Base-by-base conservation (phyloP, 2,329 filamentous ascomycete species). In the Neonectria neomacrospora region DNA sequence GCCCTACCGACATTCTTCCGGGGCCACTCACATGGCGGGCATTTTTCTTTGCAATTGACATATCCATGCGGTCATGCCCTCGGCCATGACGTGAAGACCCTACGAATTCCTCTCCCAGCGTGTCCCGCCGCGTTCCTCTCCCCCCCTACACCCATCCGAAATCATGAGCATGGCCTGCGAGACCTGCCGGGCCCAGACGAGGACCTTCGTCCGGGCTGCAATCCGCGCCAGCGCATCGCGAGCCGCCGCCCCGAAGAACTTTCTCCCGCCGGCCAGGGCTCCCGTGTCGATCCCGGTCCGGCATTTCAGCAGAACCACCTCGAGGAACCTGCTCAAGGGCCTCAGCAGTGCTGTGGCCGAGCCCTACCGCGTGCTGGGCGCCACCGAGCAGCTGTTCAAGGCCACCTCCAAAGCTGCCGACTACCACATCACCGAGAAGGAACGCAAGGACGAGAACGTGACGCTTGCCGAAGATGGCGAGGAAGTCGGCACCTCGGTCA, bases 311-410 rank as follows among this genome's bases (percentile, higher is more conserved):
- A 77, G 65, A 65, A 78, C 82, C 23, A 62, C 73, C 16, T 60
- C 69, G 16, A 74, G 75, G 48, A 72, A 67, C 3, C 70, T 79
- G 2, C 69, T 82, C 20, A 75, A 76, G 52, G 75, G 76, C 5
- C 65, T 82, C 9, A 73, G 76, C 8, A 73, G 73, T 22, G 70
- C 71, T 16, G 64, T 82, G 26, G 67, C 74, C 34, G 77, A 83
- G 63, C 79, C 82, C 12, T 97, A 97, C 77, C 86, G 91, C 58
- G 91, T 94, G 34, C 92, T 96, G 75, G 90, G 89, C 63, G 88
- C 89, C 54, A 96, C 93, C 26, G 90, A 96, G 80, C 83, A 86
- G 61, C 83, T 97, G 61, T 94, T 93, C 81, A 90, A 91, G 75
- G 85, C 88, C 66, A 96, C 93, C 79, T 86, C 90, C 9, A 80